Evolutionary conservation across 441 rosid genomes (phyloP).

Genomic region (Jatropha multifida): DNA sequence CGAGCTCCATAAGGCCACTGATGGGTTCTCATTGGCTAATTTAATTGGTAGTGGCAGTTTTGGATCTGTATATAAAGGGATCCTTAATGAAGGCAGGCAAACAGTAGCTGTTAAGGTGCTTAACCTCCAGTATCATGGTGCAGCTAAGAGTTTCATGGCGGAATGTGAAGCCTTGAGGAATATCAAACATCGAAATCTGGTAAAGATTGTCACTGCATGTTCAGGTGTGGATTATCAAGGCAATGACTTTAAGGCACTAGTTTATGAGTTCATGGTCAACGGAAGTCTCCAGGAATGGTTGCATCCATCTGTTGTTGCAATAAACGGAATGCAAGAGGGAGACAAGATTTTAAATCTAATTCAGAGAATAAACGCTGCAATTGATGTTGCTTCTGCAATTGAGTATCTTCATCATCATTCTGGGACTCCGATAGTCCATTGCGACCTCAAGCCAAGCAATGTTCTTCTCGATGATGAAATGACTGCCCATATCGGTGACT

Average conservation of each 20-base stretch:
- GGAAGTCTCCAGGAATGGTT: slow-evolving; percentile 5
- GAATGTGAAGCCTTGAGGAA: slow-evolving; percentile 11
- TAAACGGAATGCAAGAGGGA: neutral
- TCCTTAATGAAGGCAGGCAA: neutral
- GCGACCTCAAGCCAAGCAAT: slow-evolving; percentile 12
- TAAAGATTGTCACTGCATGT: slow-evolving; percentile 4
- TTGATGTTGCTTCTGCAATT: slow-evolving; percentile 13
- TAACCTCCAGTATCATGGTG: slow-evolving; percentile 3
- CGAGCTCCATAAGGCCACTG: slow-evolving; percentile 3
- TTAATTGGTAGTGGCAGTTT: slow-evolving; percentile 2
- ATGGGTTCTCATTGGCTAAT: slow-evolving; percentile 1
- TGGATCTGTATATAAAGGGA: slow-evolving; percentile 13
- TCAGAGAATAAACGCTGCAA: neutral
- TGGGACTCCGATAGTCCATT: neutral
- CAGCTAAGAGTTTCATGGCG: slow-evolving; percentile 5
- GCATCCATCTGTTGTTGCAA: neutral
- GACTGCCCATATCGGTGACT: slow-evolving; percentile 10
- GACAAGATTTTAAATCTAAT: neutral
- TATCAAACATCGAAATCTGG: slow-evolving; percentile 10
- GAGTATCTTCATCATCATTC: slow-evolving; percentile 12
- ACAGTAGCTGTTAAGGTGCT: slow-evolving; percentile 9
- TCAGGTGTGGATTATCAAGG: slow-evolving; percentile 6
- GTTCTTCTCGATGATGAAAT: slow-evolving; percentile 11
- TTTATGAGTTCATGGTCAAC: slow-evolving; percentile 13
- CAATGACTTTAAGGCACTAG: slow-evolving; percentile 12